These are phyloP conservation scores for Friedmanniomyces endolithicus DNA, from an alignment of 495 filamentous ascomycete genomes.

Conservation along the genomic window DNA sequence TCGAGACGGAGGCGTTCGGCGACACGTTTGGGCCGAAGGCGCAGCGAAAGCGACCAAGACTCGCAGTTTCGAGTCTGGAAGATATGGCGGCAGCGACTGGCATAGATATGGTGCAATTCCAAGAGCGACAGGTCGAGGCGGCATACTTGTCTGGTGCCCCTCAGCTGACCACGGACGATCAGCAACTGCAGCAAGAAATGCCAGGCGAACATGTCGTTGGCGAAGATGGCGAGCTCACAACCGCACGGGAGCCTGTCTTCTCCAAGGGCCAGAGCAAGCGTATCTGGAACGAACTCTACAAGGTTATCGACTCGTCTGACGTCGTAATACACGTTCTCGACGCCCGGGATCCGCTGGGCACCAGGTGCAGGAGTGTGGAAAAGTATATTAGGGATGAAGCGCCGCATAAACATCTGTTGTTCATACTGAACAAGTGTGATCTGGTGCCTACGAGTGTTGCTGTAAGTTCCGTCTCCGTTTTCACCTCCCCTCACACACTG, in stretches of 20 bases:
- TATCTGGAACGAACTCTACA: slow-evolving; percentile 98
- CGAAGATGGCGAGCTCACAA: slow-evolving; percentile 44
- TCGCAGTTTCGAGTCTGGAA: slow-evolving; percentile 64
- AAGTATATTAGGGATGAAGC: slow-evolving; percentile 89
- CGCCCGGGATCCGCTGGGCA: slow-evolving; percentile 32
- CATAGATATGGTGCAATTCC: slow-evolving; percentile 64
- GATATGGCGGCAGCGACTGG: slow-evolving; percentile 70
- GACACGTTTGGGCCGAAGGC: slow-evolving; percentile 89
- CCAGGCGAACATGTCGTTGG: slow-evolving; percentile 35
- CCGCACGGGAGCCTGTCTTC: slow-evolving; percentile 79
- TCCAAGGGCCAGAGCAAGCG: slow-evolving; percentile 85
- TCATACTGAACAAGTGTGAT: slow-evolving; percentile 92
- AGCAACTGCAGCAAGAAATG: slow-evolving; percentile 35
- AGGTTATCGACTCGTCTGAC: slow-evolving; percentile 39
- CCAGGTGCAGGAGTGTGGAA: slow-evolving; percentile 62
- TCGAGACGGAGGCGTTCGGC: slow-evolving; percentile 73
- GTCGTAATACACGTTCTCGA: slow-evolving; percentile 34
- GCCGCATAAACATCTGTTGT: slow-evolving; percentile 87
- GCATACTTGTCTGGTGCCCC: slow-evolving; percentile 55
- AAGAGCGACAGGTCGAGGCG: slow-evolving; percentile 63
- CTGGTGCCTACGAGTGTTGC: slow-evolving; percentile 85
- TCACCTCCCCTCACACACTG: slow-evolving; percentile 46
- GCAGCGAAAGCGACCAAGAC: slow-evolving; percentile 80
- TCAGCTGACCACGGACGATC: slow-evolving; percentile 20
- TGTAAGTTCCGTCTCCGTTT: slow-evolving; percentile 49